Percentiles rank a stretch among this genome's conserved stretches.
phyloP scores from a whole-genome alignment of 441 rosid species.

The Populus hybrid region DNA sequence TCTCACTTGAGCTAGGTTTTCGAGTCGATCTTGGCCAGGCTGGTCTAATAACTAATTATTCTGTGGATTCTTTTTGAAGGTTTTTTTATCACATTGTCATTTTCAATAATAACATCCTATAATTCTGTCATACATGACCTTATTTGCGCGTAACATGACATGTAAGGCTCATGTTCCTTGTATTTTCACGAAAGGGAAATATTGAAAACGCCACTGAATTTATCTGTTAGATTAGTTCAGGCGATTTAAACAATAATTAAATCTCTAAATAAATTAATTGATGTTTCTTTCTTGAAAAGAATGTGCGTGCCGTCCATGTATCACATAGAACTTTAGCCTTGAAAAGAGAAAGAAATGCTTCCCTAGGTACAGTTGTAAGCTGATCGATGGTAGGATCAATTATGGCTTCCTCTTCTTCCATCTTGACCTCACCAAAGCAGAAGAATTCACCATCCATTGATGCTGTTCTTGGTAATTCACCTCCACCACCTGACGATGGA shows the following conservation, averaged over 20 bases:
- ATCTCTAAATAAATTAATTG: background rate
- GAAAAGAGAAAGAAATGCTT: background rate
- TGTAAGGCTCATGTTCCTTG: too few relatives aligned
- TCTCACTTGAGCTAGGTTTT: too few relatives aligned
- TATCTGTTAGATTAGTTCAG: background rate
- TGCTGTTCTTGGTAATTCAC: background rate
- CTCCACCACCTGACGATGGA: background rate
- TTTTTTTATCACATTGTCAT: too few relatives aligned
- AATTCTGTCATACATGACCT: background rate
- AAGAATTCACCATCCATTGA: background rate
- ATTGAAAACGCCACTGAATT: background rate
- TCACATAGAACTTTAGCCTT: background rate
- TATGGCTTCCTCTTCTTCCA: background rate
- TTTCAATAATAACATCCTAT: background rate
- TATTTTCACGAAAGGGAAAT: too few relatives aligned
- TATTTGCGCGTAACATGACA: too few relatives aligned
- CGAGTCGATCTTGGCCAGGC: too few relatives aligned
- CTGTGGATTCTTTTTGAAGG: too few relatives aligned
- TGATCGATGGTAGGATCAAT: background rate
- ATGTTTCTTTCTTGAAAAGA: background rate
- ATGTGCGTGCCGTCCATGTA: background rate
- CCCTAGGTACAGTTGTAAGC: background rate
- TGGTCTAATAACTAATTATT: too few relatives aligned
- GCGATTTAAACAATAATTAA: background rate
- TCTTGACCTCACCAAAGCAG: background rate